Evolutionary conservation across 306 rosid species (phyloP).

Genomic region (Pterocarpus santalinus): DNA sequence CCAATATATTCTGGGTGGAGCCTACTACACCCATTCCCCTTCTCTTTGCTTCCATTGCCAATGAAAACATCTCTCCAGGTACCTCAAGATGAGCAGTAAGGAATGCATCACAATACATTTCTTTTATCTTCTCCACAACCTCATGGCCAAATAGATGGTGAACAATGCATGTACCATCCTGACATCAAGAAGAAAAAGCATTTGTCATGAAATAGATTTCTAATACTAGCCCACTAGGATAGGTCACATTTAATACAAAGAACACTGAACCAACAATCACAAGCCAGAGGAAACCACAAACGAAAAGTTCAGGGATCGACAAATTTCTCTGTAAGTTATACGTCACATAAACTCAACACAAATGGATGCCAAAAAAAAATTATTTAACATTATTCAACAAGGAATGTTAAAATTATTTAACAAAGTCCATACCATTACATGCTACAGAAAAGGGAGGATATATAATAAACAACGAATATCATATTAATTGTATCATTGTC

Average conservation of each 20-base stretch:
- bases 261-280: conserved; percentile 1
- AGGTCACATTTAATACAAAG: neutral
- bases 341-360: neutral
- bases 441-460: neutral
- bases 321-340: neutral
- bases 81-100: conserved; percentile 99
- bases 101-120: conserved; percentile 92
- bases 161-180: conserved; percentile 97
- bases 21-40: conserved; percentile 99
- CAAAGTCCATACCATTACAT: conserved; percentile 2
- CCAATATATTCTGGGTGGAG: conserved; percentile 90
- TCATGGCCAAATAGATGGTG: conserved; percentile 95
- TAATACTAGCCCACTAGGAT: neutral
- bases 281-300: conserved; percentile 14
- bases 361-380: neutral
- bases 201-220: conserved; percentile 42
- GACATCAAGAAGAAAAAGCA: conserved; percentile 41
- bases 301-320: conserved; percentile 9
- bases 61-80: conserved; percentile 98
- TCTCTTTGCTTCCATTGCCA: conserved; percentile 98
- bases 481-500: neutral
- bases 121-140: conserved; percentile 91
- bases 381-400: neutral
- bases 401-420: neutral
- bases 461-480: conserved; percentile 20